Evolutionary conservation across 768 basidiomycete genomes (phyloP), one percentile per base, ranked within the genome.

Genomic region (Serendipita sp.): DNA sequence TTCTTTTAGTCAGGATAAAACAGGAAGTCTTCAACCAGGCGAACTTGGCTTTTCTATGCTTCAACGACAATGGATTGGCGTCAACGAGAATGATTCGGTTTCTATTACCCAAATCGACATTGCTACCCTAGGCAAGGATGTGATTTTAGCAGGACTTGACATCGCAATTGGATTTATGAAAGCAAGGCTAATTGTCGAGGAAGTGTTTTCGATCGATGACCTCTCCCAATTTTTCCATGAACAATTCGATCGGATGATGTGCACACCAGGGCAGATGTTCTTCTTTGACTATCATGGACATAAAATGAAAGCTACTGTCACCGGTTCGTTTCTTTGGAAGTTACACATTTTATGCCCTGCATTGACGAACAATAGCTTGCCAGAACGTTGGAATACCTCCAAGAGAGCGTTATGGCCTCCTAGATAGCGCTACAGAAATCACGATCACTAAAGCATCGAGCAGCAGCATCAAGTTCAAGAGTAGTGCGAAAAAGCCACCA

Each of bases 211-310:
- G 63, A 83, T 85, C 13, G 95, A 99, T 67, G 92, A 96, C 36
- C 87, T 98, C 76, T 80, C 83, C 2, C 75, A 77, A 23, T 84
- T 81, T 46, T 86, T 98, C 72, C 70, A 89, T 69, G 82, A 83
- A 67, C 85, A 85, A 0, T 93, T 86, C 77, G 82, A 76, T 64
- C 85, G 84, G 3, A 76, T 88, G 63, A 76, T 93, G 18, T 81
- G 95, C 71, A 81, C 83, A 15, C 73, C 79, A 1, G 83, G 86
- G 35, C 81, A 90, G 73, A 75, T 83, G 10, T 75, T 95, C 65
- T 83, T 86, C 3, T 91, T 95, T 70, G 95, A 97, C 71, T 98
- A 83, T 73, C 86, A 88, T 68, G 89, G 91, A 0, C 85, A 89
- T 66, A 86, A 86, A 67, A 74, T 97, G 69, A 91, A 86, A 71